Evolutionary conservation across 2,329 filamentous ascomycete genomes (phyloP).

Genomic region (Blastomyces emzantsi): DNA sequence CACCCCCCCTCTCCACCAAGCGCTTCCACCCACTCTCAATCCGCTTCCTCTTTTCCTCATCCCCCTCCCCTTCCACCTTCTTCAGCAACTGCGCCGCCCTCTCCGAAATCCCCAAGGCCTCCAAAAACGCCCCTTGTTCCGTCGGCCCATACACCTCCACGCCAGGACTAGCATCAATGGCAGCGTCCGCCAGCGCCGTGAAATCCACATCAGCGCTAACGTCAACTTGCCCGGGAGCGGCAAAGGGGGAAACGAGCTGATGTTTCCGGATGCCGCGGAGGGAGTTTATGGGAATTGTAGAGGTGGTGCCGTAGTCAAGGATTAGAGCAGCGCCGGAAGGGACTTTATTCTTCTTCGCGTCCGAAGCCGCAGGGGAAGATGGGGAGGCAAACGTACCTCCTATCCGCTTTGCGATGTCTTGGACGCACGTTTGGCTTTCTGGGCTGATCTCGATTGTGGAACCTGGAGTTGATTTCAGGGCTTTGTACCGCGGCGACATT

Average conservation of each 20-base stretch:
- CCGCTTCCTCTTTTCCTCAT: conserved; percentile 46
- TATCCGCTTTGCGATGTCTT: conserved; percentile 76
- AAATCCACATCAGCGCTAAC: conserved; percentile 94
- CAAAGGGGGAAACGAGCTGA: conserved; percentile 66
- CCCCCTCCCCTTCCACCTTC: conserved; percentile 29
- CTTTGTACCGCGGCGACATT: conserved; percentile 67
- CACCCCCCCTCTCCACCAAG: conserved; percentile 70
- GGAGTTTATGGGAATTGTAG: conserved; percentile 76
- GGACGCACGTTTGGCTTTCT: conserved; percentile 68
- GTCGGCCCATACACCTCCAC: conserved; percentile 92
- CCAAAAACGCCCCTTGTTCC: conserved; percentile 71
- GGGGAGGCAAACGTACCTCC: conserved; percentile 47
- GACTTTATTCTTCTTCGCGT: conserved; percentile 43
- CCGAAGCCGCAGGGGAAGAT: conserved; percentile 21
- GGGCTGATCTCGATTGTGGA: conserved; percentile 85
- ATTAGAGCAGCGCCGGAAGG: conserved; percentile 86
- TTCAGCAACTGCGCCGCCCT: conserved; percentile 60
- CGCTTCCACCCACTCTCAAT: conserved; percentile 70
- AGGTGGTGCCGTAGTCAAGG: conserved; percentile 80
- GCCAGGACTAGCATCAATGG: conserved; percentile 62
- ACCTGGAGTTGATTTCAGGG: conserved; percentile 56
- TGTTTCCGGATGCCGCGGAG: conserved; percentile 81
- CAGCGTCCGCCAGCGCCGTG: conserved; percentile 71
- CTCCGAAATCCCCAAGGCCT: conserved; percentile 72
- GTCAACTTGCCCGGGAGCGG: conserved; percentile 72